Percentiles rank a stretch among this genome's conserved stretches.
Conservation (phyloP, 257 asterid species). For the Nicotiana obtusifolia region DNA sequence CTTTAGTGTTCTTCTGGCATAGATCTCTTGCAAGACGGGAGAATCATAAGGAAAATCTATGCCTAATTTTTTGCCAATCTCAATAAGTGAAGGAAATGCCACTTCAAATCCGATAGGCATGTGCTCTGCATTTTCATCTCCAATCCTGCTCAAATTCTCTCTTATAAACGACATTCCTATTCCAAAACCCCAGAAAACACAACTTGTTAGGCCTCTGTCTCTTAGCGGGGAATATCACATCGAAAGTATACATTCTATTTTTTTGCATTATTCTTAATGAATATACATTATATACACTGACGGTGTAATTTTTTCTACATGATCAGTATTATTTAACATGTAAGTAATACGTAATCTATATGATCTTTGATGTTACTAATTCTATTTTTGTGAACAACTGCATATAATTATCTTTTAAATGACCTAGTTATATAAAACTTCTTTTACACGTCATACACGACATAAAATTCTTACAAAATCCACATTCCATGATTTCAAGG, state of each 20-base stretch:
- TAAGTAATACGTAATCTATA: too few relatives aligned
- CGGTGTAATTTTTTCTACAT: too few relatives aligned
- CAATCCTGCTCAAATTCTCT: conserved; percentile 48
- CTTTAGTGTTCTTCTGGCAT: conserved; percentile 51
- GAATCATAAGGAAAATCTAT: conserved; percentile 56
- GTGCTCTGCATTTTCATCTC: conserved; percentile 63
- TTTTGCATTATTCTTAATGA: background rate
- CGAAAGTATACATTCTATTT: background rate
- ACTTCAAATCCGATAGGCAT: conserved; percentile 94
- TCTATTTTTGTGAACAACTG: too few relatives aligned
- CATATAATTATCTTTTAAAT: too few relatives aligned
- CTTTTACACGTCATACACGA: too few relatives aligned
- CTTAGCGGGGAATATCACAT: background rate
- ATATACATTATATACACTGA: too few relatives aligned
- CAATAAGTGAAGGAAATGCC: conserved; percentile 80
- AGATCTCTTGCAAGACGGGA: conserved; percentile 48
- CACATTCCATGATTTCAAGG: conserved; percentile 59
- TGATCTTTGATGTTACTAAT: too few relatives aligned
- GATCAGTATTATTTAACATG: too few relatives aligned
- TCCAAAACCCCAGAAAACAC: background rate
- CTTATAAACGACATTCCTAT: conserved; percentile 52
- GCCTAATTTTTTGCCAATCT: conserved; percentile 43
- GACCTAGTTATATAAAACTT: too few relatives aligned
- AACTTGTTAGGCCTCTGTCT: background rate
- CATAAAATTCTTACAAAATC: conserved; percentile 34